Evolutionary conservation across 169 alveolate genomes (phyloP), one percentile per base, ranked within the genome.

Genomic region (Eimeria sp.): DNA sequence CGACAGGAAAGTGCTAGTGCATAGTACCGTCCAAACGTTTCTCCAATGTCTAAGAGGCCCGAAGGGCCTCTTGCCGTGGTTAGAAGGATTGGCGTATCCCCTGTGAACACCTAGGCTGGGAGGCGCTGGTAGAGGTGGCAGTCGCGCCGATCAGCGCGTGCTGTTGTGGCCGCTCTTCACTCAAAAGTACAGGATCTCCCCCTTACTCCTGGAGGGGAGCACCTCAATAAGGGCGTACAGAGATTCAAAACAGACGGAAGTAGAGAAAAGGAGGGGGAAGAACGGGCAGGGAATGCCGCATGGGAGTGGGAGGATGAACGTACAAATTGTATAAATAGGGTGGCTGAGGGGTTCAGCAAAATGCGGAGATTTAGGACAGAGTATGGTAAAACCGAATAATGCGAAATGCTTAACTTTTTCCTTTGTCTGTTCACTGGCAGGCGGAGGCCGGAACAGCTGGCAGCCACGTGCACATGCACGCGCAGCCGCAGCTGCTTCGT

Each of bases 401-500:
- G 27, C 18, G 20, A 5, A 18, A 14, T 16, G 7, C 70, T 16
- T 58, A 58, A 16, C 13, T 4, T 58, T 25, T 58, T 14, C 13
- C 2, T 14, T 6, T 58, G 13, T 58, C 7, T 14, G 70, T 58
- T 25, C 25, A 14, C n/a, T 6, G 7, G 2, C 70, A 14, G 27
- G 70, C n/a, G 5, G 70, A 18, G 70, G 70, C 34, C 76, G 76
- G 0, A 25, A 27, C 49, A 70, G 80, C 80, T 34, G 47, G 49
- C 80, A 70, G 80, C 80, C 80, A 27, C 16, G 61, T 1, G 61
- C 61, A 14, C 80, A 70, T 70, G 80, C 80, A 34, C 22, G 16
- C 80, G 80, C 61, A 11, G 47, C 47, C 47, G 51, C 20, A 7
- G 80, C 80, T 70, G 80, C 80, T 70, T 70, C 80, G 51, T 70